Conservation (phyloP, 2,329 filamentous ascomycete genomes). For the Exophiala oligosperma region DNA sequence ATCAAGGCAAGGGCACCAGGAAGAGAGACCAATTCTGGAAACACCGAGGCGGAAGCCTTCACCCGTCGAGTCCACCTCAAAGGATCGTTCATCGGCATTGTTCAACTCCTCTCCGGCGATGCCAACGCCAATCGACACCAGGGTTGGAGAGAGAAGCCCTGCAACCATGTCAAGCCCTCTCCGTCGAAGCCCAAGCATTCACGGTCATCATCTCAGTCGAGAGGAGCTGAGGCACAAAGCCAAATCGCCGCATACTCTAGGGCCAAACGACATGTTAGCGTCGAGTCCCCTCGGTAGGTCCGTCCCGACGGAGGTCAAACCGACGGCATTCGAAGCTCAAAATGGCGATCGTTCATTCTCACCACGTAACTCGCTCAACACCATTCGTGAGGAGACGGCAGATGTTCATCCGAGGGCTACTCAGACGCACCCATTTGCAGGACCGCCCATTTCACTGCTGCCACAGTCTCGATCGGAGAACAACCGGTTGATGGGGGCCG, state of each 20-base stretch:
- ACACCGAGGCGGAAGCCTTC: conserved; percentile 32
- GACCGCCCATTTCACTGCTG: conserved; percentile 15
- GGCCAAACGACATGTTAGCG: conserved; percentile 15
- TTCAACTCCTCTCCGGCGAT: conserved; percentile 46
- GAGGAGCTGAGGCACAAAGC: conserved; percentile 18
- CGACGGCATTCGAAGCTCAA: conserved; percentile 36
- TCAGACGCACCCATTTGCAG: conserved; percentile 2
- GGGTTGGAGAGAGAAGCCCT: conserved; percentile 6
- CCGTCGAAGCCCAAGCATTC: conserved; percentile 36
- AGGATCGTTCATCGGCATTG: conserved; percentile 48
- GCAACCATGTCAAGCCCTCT: conserved; percentile 20
- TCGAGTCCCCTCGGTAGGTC: conserved; percentile 25
- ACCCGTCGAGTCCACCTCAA: conserved; percentile 44
- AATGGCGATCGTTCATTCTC: conserved; percentile 29
- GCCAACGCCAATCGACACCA: conserved; percentile 16
- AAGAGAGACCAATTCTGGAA: conserved; percentile 5
- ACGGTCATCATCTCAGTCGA: conserved; percentile 36
- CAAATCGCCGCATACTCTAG: neutral
- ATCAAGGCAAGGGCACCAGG: conserved; percentile 1
- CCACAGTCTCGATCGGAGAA: conserved; percentile 44
- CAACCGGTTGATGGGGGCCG: conserved; percentile 32
- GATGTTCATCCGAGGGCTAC: neutral
- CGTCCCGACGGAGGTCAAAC: conserved; percentile 29
- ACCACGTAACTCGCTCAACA: conserved; percentile 47
- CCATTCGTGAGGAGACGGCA: conserved; percentile 49